Base-by-base conservation (phyloP, 106 monocot species). In the Dendrobium catenatum region DNA sequence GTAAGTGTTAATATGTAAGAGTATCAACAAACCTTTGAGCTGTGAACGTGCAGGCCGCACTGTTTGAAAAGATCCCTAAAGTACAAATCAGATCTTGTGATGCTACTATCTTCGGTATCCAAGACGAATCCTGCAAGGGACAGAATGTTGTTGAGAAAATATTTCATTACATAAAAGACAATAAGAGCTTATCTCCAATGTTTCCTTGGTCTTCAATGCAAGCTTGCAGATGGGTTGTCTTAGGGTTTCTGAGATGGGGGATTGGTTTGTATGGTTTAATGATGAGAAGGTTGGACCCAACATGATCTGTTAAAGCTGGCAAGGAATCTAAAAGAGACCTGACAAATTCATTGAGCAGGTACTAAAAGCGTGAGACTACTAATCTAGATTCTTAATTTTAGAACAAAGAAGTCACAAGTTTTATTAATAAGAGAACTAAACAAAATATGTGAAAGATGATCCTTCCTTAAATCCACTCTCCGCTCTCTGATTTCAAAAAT, bases 81-180 rank as follows among this genome's bases (percentile, higher is more conserved):
- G 61, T 95, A 99, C 42, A 75, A 27, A 74, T 95, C 91, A 73
- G 99, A 99, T 85, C 99, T 91, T 26, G 99, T 99, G 73, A 99
- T 72, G 82, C 99, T 99, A 31, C 85, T 82, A 61, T 99, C 99
- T 75, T 90, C 99, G 82, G 90, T 99, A 81, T 99, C 99, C 56
- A 95, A 82, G 31, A 99, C 95, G 86, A 99, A 99, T 64, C 99
- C 99, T 99, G 84, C 37, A 82, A 41, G 7, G 27, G 10, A 19
- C 46, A 76, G 3, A 33, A 51, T 64, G 7, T 70, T 8, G 20
- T 70, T 37, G 27, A 33, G 7, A 29, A 22, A 20, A 70, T 70
- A 16, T 70, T 44, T 41, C 41, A 74, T 1, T 20, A 44, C 70
- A 70, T 61, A 37, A 22, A 16, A 70, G 8, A 11, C 4, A 70